These are phyloP conservation scores for Fusarium scirpi DNA, from an alignment of 2,329 filamentous ascomycete species.

Conservation along the genomic window DNA sequence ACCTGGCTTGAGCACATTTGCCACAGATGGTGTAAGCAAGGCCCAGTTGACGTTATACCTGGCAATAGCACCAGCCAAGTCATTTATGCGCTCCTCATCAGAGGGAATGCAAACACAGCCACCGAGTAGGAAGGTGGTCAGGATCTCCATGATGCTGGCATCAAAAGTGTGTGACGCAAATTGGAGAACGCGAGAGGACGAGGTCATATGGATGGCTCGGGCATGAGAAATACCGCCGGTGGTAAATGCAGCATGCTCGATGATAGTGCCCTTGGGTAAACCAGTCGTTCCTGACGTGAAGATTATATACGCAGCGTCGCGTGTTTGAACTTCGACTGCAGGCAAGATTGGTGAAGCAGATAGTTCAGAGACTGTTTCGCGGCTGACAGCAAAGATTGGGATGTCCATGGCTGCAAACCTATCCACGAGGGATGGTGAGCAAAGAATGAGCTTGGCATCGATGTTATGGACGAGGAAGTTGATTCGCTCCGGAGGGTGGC, in stretches of 20 bases:
- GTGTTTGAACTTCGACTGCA: neutral
- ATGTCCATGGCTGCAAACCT: constrained; percentile 7
- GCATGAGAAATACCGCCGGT: constrained; percentile 34
- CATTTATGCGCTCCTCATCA: constrained; percentile 32
- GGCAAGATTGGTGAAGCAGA: neutral
- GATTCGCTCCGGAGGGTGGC: constrained; percentile 49
- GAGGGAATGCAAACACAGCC: constrained; percentile 35
- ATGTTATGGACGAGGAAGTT: constrained; percentile 26
- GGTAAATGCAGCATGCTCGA: constrained; percentile 33
- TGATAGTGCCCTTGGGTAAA: constrained; percentile 31
- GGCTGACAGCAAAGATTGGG: neutral
- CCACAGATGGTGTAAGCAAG: constrained; percentile 34
- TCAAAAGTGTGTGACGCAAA: constrained; percentile 31
- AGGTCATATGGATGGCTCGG: constrained; percentile 21
- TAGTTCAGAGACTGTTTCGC: neutral
- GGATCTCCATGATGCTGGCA: constrained; percentile 41
- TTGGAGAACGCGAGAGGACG: constrained; percentile 31
- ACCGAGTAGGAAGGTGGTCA: constrained; percentile 38
- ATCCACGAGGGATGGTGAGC: neutral
- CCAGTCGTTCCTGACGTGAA: constrained; percentile 43
- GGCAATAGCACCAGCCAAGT: constrained; percentile 19
- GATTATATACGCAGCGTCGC: constrained; percentile 32
- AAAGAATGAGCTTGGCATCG: constrained; percentile 24
- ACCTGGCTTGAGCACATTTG: constrained; percentile 23
- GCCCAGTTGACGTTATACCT: constrained; percentile 35